Base-by-base conservation (phyloP, 306 rosid species). In the Sicyos baderoa region DNA sequence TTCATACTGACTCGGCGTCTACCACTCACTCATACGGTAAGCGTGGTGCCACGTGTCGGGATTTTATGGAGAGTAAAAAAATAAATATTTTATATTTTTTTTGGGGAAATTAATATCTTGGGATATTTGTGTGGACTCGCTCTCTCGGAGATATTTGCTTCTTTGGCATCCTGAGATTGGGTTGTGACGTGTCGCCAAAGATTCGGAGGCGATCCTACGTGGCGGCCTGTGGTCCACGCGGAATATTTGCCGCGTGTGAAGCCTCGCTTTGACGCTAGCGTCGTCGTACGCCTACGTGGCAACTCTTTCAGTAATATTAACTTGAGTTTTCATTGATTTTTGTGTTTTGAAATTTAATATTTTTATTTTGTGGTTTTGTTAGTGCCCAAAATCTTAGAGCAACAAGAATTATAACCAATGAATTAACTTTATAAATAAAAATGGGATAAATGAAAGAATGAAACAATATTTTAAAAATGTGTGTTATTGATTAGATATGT, bases 221-320 rank as follows among this genome's bases (percentile, higher is more conserved):
- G 88, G 75, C 59, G 0, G 0, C 5, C 27, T 63, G 0, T 45
- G 54, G 56, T 66, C 81, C 83, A 61, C 68, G 29, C 49, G 51
- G 54, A 9, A 67, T 23, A 3, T 58, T 25, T 25, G 53, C 49
- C 87, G 81, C 80, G 86, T 79, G 88, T 71, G 76, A 78, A 52
- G 25, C 18, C 56, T 9, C 45, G 10, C 64, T 71, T 23, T 32
- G 9, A 44, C 10, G 0, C 54, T 35, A 45, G n/a, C n/a, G n/a
- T 64, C 3, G 0, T 35, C 54, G 70, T 64, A 25, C 52, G 70
- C 70, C 70, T 40, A 12, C 70, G 70, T 64, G 70, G 53, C 70
- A 64, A 44, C 5, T 32, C 5, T 32, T 2, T 5, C 5, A 32
- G 5, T 1, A 25, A 3, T 25, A 25, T 1, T 25, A 25, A 25